Base-by-base conservation (phyloP, 2,329 filamentous ascomycete species). In the Thielaviopsis cerberus region DNA sequence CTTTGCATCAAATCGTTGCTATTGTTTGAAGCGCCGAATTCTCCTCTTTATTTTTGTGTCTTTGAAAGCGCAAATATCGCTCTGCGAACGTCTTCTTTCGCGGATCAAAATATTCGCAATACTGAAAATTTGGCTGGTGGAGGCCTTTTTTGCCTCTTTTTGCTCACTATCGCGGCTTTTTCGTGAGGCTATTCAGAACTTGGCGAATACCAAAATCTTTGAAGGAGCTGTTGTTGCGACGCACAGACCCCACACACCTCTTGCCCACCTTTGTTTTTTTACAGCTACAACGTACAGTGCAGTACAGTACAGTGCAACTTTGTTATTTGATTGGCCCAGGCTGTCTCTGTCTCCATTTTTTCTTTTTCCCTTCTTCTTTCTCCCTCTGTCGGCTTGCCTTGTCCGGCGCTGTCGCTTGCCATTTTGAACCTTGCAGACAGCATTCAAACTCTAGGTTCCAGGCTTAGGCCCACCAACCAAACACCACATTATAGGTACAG, bases 201-300 rank as follows among this genome's bases (percentile, higher is more conserved):
- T 51, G 22, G 37, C 37, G 23, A 57, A 54, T 51, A 10, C 56
- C 50, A 54, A 51, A 56, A 56, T 55, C 53, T 11, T 55, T 30
- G 59, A 58, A 61, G 59, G 59, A 61, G 56, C 51, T 60, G 59
- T 53, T 53, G 59, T 58, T 60, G 59, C 58, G 52, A 56, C 53
- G 59, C 59, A 61, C 59, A 53, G 55, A 58, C 59, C 56, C 56
- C 23, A 20, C 17, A 51, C 24, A 53, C 58, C 48, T 55, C 53
- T 61, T 58, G 41, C 53, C 25, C 57, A 48, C 48, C 26, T 54
- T 51, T 54, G 57, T 58, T 58, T 54, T 55, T 23, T 20, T 58
- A 48, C 55, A 58, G 52, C 59, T 55, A 57, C 37, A 52, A 30
- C 27, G 27, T 30, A 30, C 27, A 30, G 5, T 6, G 5, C 27